Conservation (phyloP, 305 asterid species). For the Rubia tinctorum region DNA sequence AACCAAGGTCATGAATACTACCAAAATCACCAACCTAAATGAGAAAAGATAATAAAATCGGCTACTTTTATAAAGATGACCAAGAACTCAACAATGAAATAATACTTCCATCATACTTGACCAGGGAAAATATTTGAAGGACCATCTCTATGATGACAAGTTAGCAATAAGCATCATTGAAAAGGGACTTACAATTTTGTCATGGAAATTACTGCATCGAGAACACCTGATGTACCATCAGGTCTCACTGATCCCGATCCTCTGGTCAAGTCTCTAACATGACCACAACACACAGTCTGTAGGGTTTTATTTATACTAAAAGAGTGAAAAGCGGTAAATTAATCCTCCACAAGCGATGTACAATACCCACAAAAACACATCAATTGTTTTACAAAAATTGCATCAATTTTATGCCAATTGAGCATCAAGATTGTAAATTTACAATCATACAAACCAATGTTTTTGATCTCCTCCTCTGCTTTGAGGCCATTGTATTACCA, state of each 20-base stretch:
- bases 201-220: constrained; percentile 71
- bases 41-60: constrained; percentile 18
- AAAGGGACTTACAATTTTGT: constrained; percentile 51
- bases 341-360: too few species aligned
- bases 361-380: too few species aligned
- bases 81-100: background rate
- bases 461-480: too few species aligned
- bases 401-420: too few species aligned
- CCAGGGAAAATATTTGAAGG: background rate
- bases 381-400: too few species aligned
- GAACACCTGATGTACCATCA: constrained; percentile 79
- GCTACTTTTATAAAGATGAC: constrained; percentile 3
- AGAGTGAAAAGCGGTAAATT: too few species aligned
- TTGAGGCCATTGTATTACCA: too few species aligned
- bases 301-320: too few species aligned
- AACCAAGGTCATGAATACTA: constrained; percentile 50
- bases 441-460: too few species aligned
- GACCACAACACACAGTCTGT: too few species aligned
- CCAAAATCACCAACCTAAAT: constrained; percentile 58
- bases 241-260: constrained; percentile 15
- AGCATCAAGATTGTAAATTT: too few species aligned
- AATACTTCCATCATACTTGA: background rate
- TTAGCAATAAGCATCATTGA: background rate
- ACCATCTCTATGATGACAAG: background rate
- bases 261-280: too few species aligned